Evolutionary conservation across 805 yeast species (phyloP), one percentile per base, ranked within the genome.

Genomic region (Pachysolen tannophilus): DNA sequence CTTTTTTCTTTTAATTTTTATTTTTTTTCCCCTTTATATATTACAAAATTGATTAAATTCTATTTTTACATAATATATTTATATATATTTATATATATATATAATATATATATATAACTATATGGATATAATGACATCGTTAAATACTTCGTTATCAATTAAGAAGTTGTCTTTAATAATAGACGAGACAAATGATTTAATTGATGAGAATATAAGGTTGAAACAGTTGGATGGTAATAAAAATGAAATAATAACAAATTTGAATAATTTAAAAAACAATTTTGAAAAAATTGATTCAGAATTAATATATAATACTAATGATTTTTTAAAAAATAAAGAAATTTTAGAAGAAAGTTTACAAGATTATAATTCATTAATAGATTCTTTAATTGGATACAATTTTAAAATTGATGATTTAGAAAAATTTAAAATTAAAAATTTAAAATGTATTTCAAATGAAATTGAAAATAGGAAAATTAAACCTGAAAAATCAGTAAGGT

Each of bases 401-500:
- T 5, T 23, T 17, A 13, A 16, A 19, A 13, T n/a, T 18, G 28
- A 19, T 5, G 19, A 26, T 13, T 26, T 26, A 13, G 19, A 19
- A 5, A 11, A 25, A 10, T 32, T 19, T 4, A 32, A 19, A n/a
- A 26, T 32, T 8, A 19, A 25, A 5, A 25, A 7, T 18, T 26
- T 32, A 19, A 32, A 32, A 26, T 32, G 35, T 20, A 19, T 32
- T 26, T 13, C 17, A 14, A 29, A 32, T 15, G 34, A 31, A 20
- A 32, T 18, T 16, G 11, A 14, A 17, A 29, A 16, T n/a, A 19
- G 14, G 4, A 20, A 18, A 14, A 20, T 32, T 15, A 36, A 36
- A 16, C 20, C 21, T 3, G 33, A 37, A 28, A 48, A 48, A 30
- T 42, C 47, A 3, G 52, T 48, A 8, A 29, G 52, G 25, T 48